Evolutionary conservation across 2,329 filamentous ascomycete genomes (phyloP).

Genomic region (Westerdykella aurantiaca): DNA sequence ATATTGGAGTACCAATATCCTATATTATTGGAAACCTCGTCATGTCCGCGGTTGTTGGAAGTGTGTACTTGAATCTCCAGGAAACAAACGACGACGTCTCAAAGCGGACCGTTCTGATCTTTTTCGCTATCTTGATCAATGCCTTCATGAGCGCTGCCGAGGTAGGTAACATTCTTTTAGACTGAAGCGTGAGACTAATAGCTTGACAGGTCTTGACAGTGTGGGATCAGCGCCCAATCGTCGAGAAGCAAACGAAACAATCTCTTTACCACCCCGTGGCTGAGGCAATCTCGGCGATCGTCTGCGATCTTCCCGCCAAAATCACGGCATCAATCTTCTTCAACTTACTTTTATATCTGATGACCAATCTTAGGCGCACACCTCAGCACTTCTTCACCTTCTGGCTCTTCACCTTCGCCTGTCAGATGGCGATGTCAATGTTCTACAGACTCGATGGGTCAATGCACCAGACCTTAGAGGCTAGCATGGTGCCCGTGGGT

Average conservation of each 20-base stretch:
- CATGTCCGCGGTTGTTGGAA: slow-evolving; percentile 53
- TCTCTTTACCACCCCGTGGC: slow-evolving; percentile 78
- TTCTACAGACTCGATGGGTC: slow-evolving; percentile 70
- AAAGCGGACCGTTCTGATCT: slow-evolving; percentile 49
- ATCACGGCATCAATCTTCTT: slow-evolving; percentile 62
- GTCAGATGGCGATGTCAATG: slow-evolving; percentile 70
- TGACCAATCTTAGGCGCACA: slow-evolving; percentile 67
- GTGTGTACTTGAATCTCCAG: slow-evolving; percentile 49
- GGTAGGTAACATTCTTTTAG: not conserved
- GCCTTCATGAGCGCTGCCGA: slow-evolving; percentile 37
- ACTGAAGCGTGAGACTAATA: not conserved
- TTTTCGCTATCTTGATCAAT: slow-evolving; percentile 53
- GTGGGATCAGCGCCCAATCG: slow-evolving; percentile 76
- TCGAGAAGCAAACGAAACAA: slow-evolving; percentile 76
- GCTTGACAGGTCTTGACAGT: slow-evolving; percentile 59
- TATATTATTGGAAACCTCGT: slow-evolving; percentile 42
- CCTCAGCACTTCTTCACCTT: slow-evolving; percentile 73
- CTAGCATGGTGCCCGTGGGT: slow-evolving; percentile 48
- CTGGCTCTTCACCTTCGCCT: slow-evolving; percentile 63
- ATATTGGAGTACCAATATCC: not conserved
- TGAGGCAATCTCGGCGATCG: slow-evolving; percentile 72
- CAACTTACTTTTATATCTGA: slow-evolving; percentile 73
- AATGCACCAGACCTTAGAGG: slow-evolving; percentile 56
- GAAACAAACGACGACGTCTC: slow-evolving; percentile 47
- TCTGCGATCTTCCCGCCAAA: slow-evolving; percentile 75